These are phyloP conservation scores for Piper longum DNA, from an alignment of 164 flowering plant genomes.

Conservation along the genomic window DNA sequence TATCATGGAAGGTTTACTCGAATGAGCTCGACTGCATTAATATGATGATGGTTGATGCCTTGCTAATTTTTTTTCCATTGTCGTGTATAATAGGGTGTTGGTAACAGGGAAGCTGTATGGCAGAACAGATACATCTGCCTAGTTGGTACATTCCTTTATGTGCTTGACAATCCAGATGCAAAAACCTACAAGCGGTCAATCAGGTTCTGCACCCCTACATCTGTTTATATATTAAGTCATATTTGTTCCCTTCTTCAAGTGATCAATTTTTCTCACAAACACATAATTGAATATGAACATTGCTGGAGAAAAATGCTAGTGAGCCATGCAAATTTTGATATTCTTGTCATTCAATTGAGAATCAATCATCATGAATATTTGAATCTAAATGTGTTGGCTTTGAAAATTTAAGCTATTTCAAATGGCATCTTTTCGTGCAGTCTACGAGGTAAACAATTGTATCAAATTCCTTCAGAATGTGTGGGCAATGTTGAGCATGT, in stretches of 20 bases:
- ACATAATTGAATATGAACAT: not conserved
- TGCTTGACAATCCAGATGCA: conserved; percentile 66
- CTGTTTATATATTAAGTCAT: not conserved
- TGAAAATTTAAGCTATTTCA: not conserved
- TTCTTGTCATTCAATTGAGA: not conserved
- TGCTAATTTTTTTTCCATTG: conserved; percentile 4
- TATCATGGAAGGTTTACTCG: conserved; percentile 62
- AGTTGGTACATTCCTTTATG: conserved; percentile 78
- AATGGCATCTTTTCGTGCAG: conserved; percentile 19
- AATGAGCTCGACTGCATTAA: not conserved
- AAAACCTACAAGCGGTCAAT: conserved; percentile 63
- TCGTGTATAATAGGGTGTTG: conserved; percentile 55
- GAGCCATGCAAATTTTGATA: not conserved
- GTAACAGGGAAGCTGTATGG: conserved; percentile 95
- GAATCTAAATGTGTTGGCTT: not conserved
- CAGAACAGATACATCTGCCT: conserved; percentile 69
- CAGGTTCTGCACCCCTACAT: conserved; percentile 30
- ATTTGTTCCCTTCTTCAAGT: not conserved
- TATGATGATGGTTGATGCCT: not conserved
- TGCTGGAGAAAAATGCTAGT: not conserved
- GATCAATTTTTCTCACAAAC: not conserved
- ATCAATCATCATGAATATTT: too few relatives aligned
- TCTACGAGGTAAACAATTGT: conserved; percentile 63
- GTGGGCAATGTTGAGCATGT: conserved; percentile 56
- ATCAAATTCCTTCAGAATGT: conserved; percentile 44